Evolutionary conservation across 73 alveolate genomes (phyloP), one percentile per base, ranked within the genome.

Genomic region (Paramecium sexaurelia): DNA sequence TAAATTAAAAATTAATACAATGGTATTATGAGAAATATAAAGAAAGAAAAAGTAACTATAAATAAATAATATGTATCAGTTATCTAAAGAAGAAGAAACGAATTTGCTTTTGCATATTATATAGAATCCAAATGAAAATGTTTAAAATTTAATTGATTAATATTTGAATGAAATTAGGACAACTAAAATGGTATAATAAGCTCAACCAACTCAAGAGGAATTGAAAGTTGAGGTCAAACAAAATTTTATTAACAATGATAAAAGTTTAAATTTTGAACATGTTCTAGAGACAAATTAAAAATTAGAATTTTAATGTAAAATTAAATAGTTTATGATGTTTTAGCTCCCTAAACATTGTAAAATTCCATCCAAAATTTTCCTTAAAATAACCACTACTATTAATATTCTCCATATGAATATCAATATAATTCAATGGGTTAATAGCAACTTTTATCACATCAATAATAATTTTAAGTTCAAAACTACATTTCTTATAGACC

Each of bases 1-100:
- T 10, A 73, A 35, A 73, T 73, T 32, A 73, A 73, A n/a, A 73
- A 73, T 22, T 37, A 73, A 73, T 73, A 73, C 15, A 73, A 73
- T 73, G 87, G 67, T 2, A 73, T 73, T 13, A 35, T 36, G 57
- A 73, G 67, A 35, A 73, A 36, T 22, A 0, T 73, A 20, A 73
- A 73, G 19, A 73, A 73, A 73, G 32, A 11, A 20, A 73, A 73
- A n/a, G 87, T 73, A 73, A 51, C 2, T 4, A 6, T 17, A 6
- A 3, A n/a, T 51, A 10, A 6, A 4, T 20, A 3, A 17, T 3
- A n/a, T 17, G 22, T 51, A 1, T 1, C 0, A 51, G 67, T 17
- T 51, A 17, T 17, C 67, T 3, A 51, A 17, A 17, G 67, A 51
- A n/a, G 35, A 51, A 6, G 67, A 51, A 13, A 51, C 3, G 10